Evolutionary conservation across 441 rosid species (phyloP), one percentile per base, ranked within the genome.

Genomic region (Jatropha podagrica): DNA sequence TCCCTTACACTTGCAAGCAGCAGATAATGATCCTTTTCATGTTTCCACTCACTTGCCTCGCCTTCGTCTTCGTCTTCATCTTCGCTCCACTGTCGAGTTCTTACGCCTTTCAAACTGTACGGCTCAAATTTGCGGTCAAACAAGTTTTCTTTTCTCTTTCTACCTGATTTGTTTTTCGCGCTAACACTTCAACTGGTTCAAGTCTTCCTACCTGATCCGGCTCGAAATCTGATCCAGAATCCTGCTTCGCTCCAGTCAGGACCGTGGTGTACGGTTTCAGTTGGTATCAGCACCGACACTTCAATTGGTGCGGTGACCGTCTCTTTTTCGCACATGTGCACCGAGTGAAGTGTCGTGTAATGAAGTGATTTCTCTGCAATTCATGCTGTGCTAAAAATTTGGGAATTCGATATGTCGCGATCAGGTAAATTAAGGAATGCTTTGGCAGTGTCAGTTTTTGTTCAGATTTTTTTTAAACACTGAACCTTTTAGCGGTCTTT

Each of bases 341-440:
- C 18, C 23, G 18, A 17, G 69, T 32, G n/a, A 20, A 67, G 20
- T 44, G 7, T 0, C 60, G 65, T 52, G 71, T 17, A 58, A 68
- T 68, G 69, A 26, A 60, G 74, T 69, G 70, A 63, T 69, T 46
- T 55, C 14, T 10, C 64, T 66, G 71, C 54, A 59, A 38, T 61
- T 60, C 38, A 20, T 72, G 11, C 68, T 38, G 20, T 58, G 23
- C 2, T n/a, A 7, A 23, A 54, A 51, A n/a, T 27, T 52, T 42
- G 10, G 55, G 58, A 72, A 20, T 42, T 23, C 48, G 59, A 11
- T 4, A 78, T 78, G 81, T 11, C 54, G 62, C 78, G 55, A 11
- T 51, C 75, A 74, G 81, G 81, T 74, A 10, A 69, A 4, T 44
- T 44, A 44, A 44, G 48, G 1, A 5, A 10, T 44, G 10, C 6